A percentile compares a stretch with the other conserved stretches of the same genome.
These are phyloP conservation scores for Psilocybe sp. DNA, from an alignment of 768 basidiomycete species.

Conservation along the genomic window DNA sequence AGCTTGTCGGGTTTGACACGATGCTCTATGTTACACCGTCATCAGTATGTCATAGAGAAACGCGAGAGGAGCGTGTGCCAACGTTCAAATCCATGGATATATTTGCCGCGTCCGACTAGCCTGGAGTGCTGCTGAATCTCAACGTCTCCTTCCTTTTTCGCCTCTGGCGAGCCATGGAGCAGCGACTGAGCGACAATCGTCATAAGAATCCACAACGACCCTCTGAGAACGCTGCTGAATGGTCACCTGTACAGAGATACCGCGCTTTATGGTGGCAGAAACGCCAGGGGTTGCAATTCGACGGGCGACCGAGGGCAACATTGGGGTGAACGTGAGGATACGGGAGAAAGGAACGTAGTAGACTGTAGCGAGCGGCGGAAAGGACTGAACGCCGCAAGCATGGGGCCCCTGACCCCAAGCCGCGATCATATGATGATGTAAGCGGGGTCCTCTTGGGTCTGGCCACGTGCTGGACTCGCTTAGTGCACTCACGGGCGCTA, in stretches of 20 bases:
- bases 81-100: constrained; percentile 90
- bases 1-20: constrained; percentile 77
- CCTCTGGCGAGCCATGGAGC: constrained; percentile 91
- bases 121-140: constrained; percentile 81
- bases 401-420: not conserved
- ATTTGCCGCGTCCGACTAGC: constrained; percentile 90
- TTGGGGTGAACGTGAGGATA: constrained; percentile 15
- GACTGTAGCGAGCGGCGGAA: constrained; percentile 9
- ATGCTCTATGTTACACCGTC: constrained; percentile 56
- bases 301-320: constrained; percentile 31
- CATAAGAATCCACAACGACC: not conserved
- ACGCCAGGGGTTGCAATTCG: constrained; percentile 23
- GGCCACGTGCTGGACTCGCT: not conserved
- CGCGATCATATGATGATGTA: constrained; percentile 23
- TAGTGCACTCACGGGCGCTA: too few species aligned
- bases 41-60: constrained; percentile 1
- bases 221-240: not conserved
- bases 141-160: constrained; percentile 77
- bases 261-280: constrained; percentile 33
- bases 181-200: constrained; percentile 52
- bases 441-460: constrained; percentile 15
- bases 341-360: constrained; percentile 9
- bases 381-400: constrained; percentile 15
- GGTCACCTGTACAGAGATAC: constrained; percentile 63
- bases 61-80: constrained; percentile 6